A percentile compares a stretch with the other conserved stretches of the same genome.
Evolutionary conservation across 2,329 filamentous ascomycete species (phyloP).

Genomic region (Helotiales sp.): DNA sequence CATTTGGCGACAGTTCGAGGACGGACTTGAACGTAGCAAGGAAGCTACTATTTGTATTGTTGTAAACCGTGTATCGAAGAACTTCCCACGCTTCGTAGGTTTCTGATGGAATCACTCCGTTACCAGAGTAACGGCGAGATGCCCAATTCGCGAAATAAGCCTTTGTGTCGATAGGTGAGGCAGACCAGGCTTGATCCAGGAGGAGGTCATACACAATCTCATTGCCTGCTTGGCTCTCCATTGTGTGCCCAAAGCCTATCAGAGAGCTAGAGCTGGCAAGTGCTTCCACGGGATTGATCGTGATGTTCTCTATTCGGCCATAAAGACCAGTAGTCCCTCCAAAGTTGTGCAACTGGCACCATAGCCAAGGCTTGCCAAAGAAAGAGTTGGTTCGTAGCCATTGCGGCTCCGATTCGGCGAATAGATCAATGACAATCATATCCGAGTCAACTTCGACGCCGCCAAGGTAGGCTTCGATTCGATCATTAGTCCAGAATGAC

Average conservation of each 20-base stretch:
- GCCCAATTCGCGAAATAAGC: conserved; percentile 49
- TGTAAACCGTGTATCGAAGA: conserved; percentile 46
- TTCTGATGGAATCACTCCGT: conserved; percentile 28
- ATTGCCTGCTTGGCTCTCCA: conserved; percentile 53
- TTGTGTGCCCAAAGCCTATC: conserved; percentile 49
- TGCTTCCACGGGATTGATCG: conserved; percentile 46
- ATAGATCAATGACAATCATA: conserved; percentile 53
- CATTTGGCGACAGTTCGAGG: conserved; percentile 45
- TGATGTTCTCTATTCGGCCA: conserved; percentile 50
- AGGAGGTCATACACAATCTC: conserved; percentile 53
- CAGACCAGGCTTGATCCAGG: conserved; percentile 51
- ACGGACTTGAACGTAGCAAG: conserved; percentile 46
- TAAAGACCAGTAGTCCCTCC: conserved; percentile 51
- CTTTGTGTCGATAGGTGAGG: conserved; percentile 42
- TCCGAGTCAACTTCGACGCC: conserved; percentile 44
- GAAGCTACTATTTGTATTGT: conserved; percentile 44
- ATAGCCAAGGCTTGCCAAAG: conserved; percentile 54
- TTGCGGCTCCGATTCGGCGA: conserved; percentile 48
- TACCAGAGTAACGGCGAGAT: conserved; percentile 40
- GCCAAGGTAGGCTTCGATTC: conserved; percentile 49
- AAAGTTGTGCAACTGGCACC: conserved; percentile 53
- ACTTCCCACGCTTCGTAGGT: conserved; percentile 48
- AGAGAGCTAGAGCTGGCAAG: conserved; percentile 42
- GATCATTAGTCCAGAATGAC: conserved; percentile 45
- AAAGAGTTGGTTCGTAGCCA: conserved; percentile 52